Percentiles rank a stretch among this genome's conserved stretches.
Evolutionary conservation across 441 rosid genomes (phyloP).

Genomic region (Breynia disticha): DNA sequence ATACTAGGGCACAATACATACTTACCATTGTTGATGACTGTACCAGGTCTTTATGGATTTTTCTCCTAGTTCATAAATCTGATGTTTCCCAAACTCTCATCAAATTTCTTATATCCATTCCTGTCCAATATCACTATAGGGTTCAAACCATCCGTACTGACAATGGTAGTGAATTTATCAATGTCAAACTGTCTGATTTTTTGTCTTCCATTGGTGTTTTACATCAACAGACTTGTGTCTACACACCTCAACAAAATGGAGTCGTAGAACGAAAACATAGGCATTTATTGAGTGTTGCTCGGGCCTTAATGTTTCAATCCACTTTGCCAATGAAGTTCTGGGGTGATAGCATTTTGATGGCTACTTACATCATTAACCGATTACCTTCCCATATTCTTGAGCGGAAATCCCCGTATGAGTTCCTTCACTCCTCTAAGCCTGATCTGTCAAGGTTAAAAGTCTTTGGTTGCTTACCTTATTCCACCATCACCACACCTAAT

Average conservation of each 20-base stretch:
- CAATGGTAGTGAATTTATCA: background rate
- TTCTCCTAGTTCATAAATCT: too few relatives aligned
- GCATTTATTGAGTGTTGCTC: too few relatives aligned
- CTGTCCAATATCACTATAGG: background rate
- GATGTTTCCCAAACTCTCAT: background rate
- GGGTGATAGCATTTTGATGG: conserved; percentile 1
- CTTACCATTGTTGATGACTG: background rate
- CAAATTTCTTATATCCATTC: too few relatives aligned
- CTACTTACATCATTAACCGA: too few relatives aligned
- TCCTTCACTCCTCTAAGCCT: background rate
- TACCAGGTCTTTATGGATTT: background rate
- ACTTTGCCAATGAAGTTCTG: background rate
- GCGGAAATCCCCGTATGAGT: background rate
- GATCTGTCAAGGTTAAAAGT: too few relatives aligned
- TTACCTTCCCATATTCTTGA: background rate
- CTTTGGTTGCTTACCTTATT: conserved; percentile 2
- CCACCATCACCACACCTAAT: background rate
- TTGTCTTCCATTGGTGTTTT: background rate
- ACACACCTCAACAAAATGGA: background rate
- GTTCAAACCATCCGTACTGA: background rate
- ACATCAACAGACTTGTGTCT: background rate
- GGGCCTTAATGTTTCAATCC: background rate
- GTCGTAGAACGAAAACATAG: too few relatives aligned
- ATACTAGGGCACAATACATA: background rate
- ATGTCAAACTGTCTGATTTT: too few relatives aligned